phyloP scores from a whole-genome alignment of 768 basidiomycete species.

The Podaxis sp. region DNA sequence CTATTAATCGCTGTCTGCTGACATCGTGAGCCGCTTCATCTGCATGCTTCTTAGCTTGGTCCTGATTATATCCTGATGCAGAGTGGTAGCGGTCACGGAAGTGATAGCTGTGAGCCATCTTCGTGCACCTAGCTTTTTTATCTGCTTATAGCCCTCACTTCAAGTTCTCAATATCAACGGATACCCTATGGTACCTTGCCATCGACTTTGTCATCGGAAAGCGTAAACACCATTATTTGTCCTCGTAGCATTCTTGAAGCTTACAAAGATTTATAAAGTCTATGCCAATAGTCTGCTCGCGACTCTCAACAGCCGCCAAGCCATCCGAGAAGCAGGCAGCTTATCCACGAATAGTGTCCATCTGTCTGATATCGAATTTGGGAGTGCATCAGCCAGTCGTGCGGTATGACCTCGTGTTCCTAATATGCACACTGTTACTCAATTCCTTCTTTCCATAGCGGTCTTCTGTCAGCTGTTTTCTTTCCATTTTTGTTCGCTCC shows the following conservation, averaged over 20 bases:
- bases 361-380: constrained; percentile 16
- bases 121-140: background rate
- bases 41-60: background rate
- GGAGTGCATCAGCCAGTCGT: background rate
- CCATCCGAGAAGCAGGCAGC: constrained; percentile 18
- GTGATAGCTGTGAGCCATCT: constrained; percentile 29
- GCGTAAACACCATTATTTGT: constrained; percentile 22
- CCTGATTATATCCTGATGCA: constrained; percentile 7
- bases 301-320: constrained; percentile 33
- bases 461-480: background rate
- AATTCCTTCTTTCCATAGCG: background rate
- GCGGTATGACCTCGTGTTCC: background rate
- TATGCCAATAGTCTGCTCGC: constrained; percentile 45
- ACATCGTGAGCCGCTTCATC: constrained; percentile 34
- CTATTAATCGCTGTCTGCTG: constrained; percentile 45
- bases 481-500: too few species aligned
- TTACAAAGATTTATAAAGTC: constrained; percentile 20
- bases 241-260: background rate
- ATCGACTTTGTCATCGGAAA: constrained; percentile 46
- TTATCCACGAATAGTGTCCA: constrained; percentile 12
- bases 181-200: constrained; percentile 31
- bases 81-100: constrained; percentile 32
- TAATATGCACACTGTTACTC: background rate
- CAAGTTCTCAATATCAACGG: constrained; percentile 25
- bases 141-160: background rate